Base-by-base conservation (phyloP, 352 stramenopile species). In the Pilasporangium apinafurcum region DNA sequence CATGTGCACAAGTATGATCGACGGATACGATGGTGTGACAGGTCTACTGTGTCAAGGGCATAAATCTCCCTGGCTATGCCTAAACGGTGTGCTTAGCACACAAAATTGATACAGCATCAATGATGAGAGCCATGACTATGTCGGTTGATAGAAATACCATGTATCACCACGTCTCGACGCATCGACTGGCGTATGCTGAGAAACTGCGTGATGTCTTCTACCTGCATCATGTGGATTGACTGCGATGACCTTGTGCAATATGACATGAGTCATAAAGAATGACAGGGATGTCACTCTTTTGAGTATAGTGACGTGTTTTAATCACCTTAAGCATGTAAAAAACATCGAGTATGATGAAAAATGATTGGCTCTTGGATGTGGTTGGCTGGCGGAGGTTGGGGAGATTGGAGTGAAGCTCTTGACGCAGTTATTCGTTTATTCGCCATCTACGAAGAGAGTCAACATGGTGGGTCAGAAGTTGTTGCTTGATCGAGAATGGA, bases 361-460 rank as follows among this genome's bases (percentile, higher is more conserved):
- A n/a, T n/a, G n/a, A n/a, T n/a, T n/a, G n/a, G n/a, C n/a, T n/a
- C n/a, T n/a, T n/a, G n/a, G n/a, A n/a, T n/a, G n/a, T n/a, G 45
- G 45, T 45, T 53, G 45, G 45, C 45, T 39, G 8, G 38, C 38
- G 38, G 35, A n/a, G n/a, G n/a, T n/a, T 45, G 38, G 38, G 25
- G 32, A 28, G 38, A 35, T 34, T 36, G 38, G 38, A 13, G n/a
- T 14, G 38, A 41, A 33, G n/a, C n/a, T n/a, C n/a, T n/a, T n/a
- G n/a, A n/a, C n/a, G n/a, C n/a, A n/a, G n/a, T n/a, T 45, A 87
- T 76, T 87, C 67, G 71, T 85, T 85, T 86, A 88, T 86, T 88
- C 72, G 73, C 76, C 76, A 86, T 83, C 65, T 79, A 76, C 76
- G 71, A 86, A 62, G 62, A 49, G 65, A 64, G 55, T 52, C 59